Base-by-base conservation (phyloP, 2,329 filamentous ascomycete species). In the Fusarium miscanthi region DNA sequence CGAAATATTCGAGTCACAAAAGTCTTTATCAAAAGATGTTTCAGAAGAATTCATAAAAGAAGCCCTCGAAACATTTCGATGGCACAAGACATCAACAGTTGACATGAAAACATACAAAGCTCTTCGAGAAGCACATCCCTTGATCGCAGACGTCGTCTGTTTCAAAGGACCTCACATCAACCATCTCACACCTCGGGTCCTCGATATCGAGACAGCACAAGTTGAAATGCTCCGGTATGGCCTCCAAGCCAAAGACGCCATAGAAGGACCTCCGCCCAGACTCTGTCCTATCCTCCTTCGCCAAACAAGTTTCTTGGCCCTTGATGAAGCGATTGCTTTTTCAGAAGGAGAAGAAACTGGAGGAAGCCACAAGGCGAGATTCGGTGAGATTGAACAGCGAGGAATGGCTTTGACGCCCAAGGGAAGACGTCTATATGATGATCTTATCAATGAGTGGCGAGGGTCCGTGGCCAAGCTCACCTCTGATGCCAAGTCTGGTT, bases 301-400 rank as follows among this genome's bases (percentile, higher is more conserved):
- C 0, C 87, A 88, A 66, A 88, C 87, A 0, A 89, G 87, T 63
- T 88, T 89, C 63, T 77, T 84, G 4, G 87, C 87, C 0, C 74
- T 88, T 0, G 83, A 87, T 57, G 87, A 88, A 71, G 77, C 77
- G 0, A 82, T 88, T 7, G 76, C 78, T 3, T 88, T 88, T 65
- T 70, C 63, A 2, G 74, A 76, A 17, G 45, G 71, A 2, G 60
- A 72, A 60, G 72, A 23, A 23, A 16, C 30, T 10, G 62, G 76
- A 4, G 84, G 84, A 4, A 82, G 79, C 0, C 86, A 88, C 57
- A 85, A 80, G 9, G 86, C 86, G 2, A 80, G 86, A 0, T 88
- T 88, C 38, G 87, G 86, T 0, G 87, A 88, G 73, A 83, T 88
- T 12, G 86, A 88, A 70, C 84, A 88, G 71, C 81, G 87, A 5